Percentiles rank a stretch among this genome's conserved stretches.
phyloP scores from a whole-genome alignment of 495 filamentous ascomycete species.

The Collariella sp. region DNA sequence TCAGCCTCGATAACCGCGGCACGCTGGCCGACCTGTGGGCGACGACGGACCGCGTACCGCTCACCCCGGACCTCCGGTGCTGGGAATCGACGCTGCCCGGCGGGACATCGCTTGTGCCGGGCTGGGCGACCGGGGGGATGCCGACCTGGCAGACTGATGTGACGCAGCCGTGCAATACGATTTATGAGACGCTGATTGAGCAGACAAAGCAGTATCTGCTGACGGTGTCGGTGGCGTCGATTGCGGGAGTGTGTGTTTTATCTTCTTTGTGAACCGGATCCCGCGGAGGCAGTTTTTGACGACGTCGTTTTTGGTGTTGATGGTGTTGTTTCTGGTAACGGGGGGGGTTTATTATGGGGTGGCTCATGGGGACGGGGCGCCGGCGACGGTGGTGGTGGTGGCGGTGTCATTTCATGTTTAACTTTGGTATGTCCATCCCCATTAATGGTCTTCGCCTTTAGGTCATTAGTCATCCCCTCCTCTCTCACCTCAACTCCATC shows the following conservation, averaged over 20 bases:
- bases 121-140: conserved; percentile 16
- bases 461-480: background rate
- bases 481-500: background rate
- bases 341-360: conserved; percentile 60
- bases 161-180: conserved; percentile 38
- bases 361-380: conserved; percentile 27
- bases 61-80: conserved; percentile 30
- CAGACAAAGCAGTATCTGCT: conserved; percentile 60
- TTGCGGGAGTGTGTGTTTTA: conserved; percentile 36
- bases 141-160: conserved; percentile 30
- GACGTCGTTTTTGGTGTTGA: conserved; percentile 59
- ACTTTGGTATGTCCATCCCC: conserved; percentile 53
- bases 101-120: conserved; percentile 25
- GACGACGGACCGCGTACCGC: background rate
- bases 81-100: conserved; percentile 48
- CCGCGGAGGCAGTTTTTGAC: conserved; percentile 41
- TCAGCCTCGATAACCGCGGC: conserved; percentile 30
- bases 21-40: conserved; percentile 31
- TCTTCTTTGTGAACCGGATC: conserved; percentile 53
- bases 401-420: conserved; percentile 82
- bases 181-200: conserved; percentile 56
- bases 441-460: too few relatives aligned
- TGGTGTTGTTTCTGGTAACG: conserved; percentile 65
- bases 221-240: conserved; percentile 58
- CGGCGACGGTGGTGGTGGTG: conserved; percentile 52